Evolutionary conservation across 345 rosid genomes (phyloP).

Genomic region (Dipteronia dyeriana): DNA sequence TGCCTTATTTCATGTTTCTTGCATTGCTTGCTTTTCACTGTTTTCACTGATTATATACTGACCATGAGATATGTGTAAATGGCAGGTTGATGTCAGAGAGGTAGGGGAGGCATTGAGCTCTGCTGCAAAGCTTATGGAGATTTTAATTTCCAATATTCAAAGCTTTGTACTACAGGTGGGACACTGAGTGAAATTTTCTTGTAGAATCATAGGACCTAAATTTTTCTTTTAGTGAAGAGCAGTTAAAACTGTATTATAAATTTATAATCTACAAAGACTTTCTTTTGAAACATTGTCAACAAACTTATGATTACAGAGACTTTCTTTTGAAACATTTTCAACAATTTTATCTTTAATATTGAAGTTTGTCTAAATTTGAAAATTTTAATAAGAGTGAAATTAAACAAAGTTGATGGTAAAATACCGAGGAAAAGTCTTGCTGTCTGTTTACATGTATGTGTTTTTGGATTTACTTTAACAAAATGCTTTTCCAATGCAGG

Average conservation of each 20-base stretch:
- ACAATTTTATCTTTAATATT: too few relatives aligned
- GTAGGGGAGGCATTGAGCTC: conserved; percentile 60
- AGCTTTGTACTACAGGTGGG: conserved; percentile 62
- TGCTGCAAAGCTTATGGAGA: conserved; percentile 61
- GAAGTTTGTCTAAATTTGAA: not conserved
- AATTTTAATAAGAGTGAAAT: too few relatives aligned
- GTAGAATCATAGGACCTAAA: not conserved
- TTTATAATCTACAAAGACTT: too few relatives aligned
- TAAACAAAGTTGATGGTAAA: not conserved
- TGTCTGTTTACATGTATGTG: not conserved
- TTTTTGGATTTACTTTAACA: not conserved
- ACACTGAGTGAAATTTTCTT: not conserved
- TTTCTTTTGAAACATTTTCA: too few relatives aligned
- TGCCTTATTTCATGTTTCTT: not conserved
- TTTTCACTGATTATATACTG: not conserved
- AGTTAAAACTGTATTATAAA: too few relatives aligned
- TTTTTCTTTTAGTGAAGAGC: not conserved
- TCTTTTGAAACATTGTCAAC: too few relatives aligned
- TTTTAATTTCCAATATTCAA: conserved; percentile 44
- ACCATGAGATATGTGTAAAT: not conserved
- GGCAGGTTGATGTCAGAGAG: conserved; percentile 64
- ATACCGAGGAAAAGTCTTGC: too few relatives aligned
- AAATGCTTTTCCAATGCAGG: conserved; percentile 44
- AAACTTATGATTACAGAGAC: too few relatives aligned
- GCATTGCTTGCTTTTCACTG: not conserved